A percentile compares a stretch with the other conserved stretches of the same genome.
Conservation (phyloP, 805 yeast species). For the Metschnikowia matae region DNA sequence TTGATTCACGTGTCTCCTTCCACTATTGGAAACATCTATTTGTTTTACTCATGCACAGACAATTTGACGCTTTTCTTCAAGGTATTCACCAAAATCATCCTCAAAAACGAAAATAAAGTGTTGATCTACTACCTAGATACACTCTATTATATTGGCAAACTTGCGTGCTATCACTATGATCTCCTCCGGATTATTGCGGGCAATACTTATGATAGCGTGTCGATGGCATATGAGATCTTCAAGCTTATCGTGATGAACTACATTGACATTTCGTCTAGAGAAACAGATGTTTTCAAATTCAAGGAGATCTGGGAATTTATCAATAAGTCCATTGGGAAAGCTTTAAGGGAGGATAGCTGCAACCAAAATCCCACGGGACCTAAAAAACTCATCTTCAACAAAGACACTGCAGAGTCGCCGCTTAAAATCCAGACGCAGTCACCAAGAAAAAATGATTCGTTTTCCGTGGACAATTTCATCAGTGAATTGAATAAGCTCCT, state of each 20-base stretch:
- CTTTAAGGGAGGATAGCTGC: constrained; percentile 2
- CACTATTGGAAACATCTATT: constrained; percentile 29
- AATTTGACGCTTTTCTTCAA: constrained; percentile 40
- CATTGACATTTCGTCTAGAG: constrained; percentile 32
- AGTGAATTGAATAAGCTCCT: constrained; percentile 24
- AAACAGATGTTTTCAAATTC: constrained; percentile 32
- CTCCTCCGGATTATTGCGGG: constrained; percentile 34
- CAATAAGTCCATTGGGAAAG: constrained; percentile 23
- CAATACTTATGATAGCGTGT: constrained; percentile 21
- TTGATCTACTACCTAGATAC: constrained; percentile 42
- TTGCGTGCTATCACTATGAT: constrained; percentile 19
- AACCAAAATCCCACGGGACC: background rate
- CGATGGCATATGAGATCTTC: constrained; percentile 34
- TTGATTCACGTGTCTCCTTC: constrained; percentile 33
- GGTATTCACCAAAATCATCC: constrained; percentile 27
- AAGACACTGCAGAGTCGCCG: constrained; percentile 34
- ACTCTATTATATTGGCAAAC: constrained; percentile 29
- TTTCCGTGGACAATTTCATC: constrained; percentile 24
- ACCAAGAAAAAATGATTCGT: constrained; percentile 18
- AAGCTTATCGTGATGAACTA: constrained; percentile 30
- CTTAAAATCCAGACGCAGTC: constrained; percentile 26
- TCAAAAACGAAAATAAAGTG: constrained; percentile 38
- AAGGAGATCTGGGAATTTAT: constrained; percentile 34
- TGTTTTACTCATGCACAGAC: constrained; percentile 36
- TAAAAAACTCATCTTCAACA: constrained; percentile 16